These are phyloP conservation scores for Chaetomiaceae sp. DNA, from an alignment of 2,329 filamentous ascomycete genomes.

Conservation along the genomic window DNA sequence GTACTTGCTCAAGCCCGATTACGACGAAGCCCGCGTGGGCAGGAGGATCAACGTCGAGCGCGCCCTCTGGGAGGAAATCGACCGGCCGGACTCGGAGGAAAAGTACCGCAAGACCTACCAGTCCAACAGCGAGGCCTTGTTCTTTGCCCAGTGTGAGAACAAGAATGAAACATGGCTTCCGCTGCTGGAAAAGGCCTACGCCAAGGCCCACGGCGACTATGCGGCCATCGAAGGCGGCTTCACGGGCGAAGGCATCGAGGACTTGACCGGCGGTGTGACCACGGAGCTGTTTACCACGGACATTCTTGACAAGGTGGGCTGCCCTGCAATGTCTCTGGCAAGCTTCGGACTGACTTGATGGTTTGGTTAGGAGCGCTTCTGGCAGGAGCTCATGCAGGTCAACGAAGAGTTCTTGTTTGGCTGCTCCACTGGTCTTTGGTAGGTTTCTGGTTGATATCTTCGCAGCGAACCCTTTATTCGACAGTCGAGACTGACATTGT, in stretches of 20 bases:
- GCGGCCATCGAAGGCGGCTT: constrained; percentile 67
- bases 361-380: constrained; percentile 59
- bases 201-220: constrained; percentile 72
- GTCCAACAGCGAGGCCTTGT: constrained; percentile 63
- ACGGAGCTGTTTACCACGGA: constrained; percentile 65
- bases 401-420: constrained; percentile 77
- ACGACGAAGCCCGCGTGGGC: constrained; percentile 46
- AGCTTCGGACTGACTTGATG: not conserved
- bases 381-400: constrained; percentile 77
- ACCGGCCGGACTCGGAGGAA: constrained; percentile 50
- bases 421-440: constrained; percentile 60
- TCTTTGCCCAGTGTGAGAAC: constrained; percentile 65
- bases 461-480: not conserved
- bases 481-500: not conserved
- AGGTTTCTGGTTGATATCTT: not conserved
- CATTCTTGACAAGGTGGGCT: constrained; percentile 59
- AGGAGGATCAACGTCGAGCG: constrained; percentile 41
- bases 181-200: constrained; percentile 68
- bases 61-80: constrained; percentile 42
- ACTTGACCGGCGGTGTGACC: constrained; percentile 65
- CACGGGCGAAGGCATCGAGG: constrained; percentile 42
- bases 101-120: constrained; percentile 62
- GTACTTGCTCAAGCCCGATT: constrained; percentile 54
- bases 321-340: too few species aligned
- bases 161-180: constrained; percentile 70